phyloP scores from a whole-genome alignment of 352 stramenopile genomes.

The Pythium biforme region DNA sequence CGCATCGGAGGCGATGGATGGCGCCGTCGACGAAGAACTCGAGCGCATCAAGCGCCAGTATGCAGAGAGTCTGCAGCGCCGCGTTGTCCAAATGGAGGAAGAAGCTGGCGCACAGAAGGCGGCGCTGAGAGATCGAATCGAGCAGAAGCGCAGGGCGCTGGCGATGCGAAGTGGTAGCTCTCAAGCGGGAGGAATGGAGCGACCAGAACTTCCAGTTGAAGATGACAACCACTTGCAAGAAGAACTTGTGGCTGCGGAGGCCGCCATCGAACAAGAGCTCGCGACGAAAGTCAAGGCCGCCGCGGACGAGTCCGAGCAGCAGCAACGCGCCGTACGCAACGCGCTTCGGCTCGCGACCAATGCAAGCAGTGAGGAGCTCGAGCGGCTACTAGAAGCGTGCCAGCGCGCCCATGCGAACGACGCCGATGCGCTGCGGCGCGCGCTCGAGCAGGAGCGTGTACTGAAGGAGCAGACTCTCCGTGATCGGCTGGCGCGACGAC shows the following conservation, averaged over 20 bases:
- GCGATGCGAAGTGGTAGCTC: conserved; percentile 3
- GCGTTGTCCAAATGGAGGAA: conserved; percentile 4
- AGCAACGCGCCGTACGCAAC: conserved; percentile 1
- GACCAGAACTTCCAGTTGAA: neutral
- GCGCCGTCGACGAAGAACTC: conserved; percentile 5
- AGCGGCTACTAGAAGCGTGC: conserved; percentile 11
- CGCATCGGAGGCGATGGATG: conserved; percentile 5
- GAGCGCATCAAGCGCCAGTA: conserved; percentile 20
- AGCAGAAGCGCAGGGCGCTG: conserved; percentile 12
- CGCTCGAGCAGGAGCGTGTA: conserved; percentile 15
- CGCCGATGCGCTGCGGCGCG: conserved; percentile 3
- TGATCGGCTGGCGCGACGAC: conserved; percentile 14
- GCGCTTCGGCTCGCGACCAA: neutral
- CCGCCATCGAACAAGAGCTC: conserved; percentile 5
- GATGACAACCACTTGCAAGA: neutral
- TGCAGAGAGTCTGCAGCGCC: conserved; percentile 8
- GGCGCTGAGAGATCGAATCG: conserved; percentile 7
- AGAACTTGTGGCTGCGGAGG: neutral
- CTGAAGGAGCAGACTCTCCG: conserved; percentile 15
- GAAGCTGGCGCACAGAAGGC: conserved; percentile 8
- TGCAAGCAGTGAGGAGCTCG: conserved; percentile 13
- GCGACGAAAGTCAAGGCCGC: neutral
- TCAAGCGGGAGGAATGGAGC: neutral
- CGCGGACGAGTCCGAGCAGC: neutral
- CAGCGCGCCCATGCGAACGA: conserved; percentile 8